These are phyloP conservation scores for Myxozyma geophila DNA, from an alignment of 805 yeast genomes.

Conservation along the genomic window DNA sequence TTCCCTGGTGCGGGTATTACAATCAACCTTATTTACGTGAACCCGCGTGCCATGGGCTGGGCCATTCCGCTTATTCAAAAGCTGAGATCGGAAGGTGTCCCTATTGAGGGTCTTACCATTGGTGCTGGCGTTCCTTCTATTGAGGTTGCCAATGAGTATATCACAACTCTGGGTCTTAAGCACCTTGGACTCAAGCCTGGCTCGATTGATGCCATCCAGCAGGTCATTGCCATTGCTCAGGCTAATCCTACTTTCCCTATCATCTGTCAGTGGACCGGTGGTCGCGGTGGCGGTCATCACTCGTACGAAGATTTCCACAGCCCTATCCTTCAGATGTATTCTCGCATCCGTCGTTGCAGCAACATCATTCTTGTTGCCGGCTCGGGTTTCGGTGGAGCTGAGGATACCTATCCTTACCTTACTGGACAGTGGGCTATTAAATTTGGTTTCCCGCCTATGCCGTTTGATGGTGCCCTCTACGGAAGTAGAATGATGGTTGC, in stretches of 20 bases:
- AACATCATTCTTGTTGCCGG: slow-evolving; percentile 94
- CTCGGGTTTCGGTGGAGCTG: slow-evolving; percentile 97
- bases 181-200: slow-evolving; percentile 98
- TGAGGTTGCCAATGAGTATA: slow-evolving; percentile 96
- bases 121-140: slow-evolving; percentile 99
- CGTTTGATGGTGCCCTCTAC: slow-evolving; percentile 93
- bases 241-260: slow-evolving; percentile 97
- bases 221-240: slow-evolving; percentile 86
- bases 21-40: slow-evolving; percentile 90
- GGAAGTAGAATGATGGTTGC: slow-evolving; percentile 99
- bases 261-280: slow-evolving; percentile 99
- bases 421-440: slow-evolving; percentile 94
- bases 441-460: slow-evolving; percentile 96
- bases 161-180: slow-evolving; percentile 86
- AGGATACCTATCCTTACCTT: slow-evolving; percentile 95
- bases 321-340: slow-evolving; percentile 93
- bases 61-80: slow-evolving; percentile 93
- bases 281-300: slow-evolving; percentile 99
- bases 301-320: slow-evolving; percentile 99
- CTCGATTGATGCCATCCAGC: slow-evolving; percentile 87
- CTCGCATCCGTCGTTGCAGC: slow-evolving; percentile 86
- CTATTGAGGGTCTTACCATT: slow-evolving; percentile 91
- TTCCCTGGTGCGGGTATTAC: slow-evolving; percentile 90
- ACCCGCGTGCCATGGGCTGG: slow-evolving; percentile 98
- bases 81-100: slow-evolving; percentile 89